phyloP scores from a whole-genome alignment of 2,329 filamentous ascomycete genomes.

The Chrysosporium queenslandicum region DNA sequence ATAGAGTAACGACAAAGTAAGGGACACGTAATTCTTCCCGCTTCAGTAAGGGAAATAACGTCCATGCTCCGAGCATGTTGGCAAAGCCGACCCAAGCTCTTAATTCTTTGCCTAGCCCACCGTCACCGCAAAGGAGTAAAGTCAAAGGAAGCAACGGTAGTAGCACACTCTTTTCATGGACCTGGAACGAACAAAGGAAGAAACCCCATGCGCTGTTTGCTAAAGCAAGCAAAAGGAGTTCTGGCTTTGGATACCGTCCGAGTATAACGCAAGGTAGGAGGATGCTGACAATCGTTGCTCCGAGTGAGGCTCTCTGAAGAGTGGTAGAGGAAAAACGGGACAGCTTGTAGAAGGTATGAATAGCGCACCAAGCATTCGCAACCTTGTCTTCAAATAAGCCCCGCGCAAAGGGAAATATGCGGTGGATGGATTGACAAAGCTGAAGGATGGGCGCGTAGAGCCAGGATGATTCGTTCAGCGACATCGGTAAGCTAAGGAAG shows the following conservation, averaged over 20 bases:
- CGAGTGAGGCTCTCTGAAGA: slow-evolving; percentile 66
- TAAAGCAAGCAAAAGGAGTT: slow-evolving; percentile 67
- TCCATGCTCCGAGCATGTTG: slow-evolving; percentile 82
- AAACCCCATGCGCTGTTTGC: slow-evolving; percentile 88
- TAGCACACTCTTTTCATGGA: slow-evolving; percentile 94
- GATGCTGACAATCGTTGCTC: slow-evolving; percentile 65
- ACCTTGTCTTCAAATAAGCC: slow-evolving; percentile 98
- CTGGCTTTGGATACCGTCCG: slow-evolving; percentile 65
- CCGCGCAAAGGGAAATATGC: slow-evolving; percentile 93
- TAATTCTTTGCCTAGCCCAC: slow-evolving; percentile 64
- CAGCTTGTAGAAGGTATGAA: slow-evolving; percentile 86
- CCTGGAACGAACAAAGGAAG: slow-evolving; percentile 95
- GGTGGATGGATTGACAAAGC: slow-evolving; percentile 70
- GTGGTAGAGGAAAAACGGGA: slow-evolving; percentile 59
- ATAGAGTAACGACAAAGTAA: slow-evolving; percentile 69
- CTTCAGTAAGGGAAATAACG: slow-evolving; percentile 81
- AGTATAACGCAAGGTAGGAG: slow-evolving; percentile 68
- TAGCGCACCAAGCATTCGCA: slow-evolving; percentile 92
- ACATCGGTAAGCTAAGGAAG: slow-evolving; percentile 47
- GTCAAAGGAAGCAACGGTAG: slow-evolving; percentile 92
- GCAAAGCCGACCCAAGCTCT: slow-evolving; percentile 94
- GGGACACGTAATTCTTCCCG: slow-evolving; percentile 76
- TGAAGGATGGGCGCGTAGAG: slow-evolving; percentile 71
- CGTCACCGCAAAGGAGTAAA: slow-evolving; percentile 64
- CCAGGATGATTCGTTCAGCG: slow-evolving; percentile 54